phyloP scores from a whole-genome alignment of 2,329 filamentous ascomycete genomes.

The Ophiostoma perfectum region DNA sequence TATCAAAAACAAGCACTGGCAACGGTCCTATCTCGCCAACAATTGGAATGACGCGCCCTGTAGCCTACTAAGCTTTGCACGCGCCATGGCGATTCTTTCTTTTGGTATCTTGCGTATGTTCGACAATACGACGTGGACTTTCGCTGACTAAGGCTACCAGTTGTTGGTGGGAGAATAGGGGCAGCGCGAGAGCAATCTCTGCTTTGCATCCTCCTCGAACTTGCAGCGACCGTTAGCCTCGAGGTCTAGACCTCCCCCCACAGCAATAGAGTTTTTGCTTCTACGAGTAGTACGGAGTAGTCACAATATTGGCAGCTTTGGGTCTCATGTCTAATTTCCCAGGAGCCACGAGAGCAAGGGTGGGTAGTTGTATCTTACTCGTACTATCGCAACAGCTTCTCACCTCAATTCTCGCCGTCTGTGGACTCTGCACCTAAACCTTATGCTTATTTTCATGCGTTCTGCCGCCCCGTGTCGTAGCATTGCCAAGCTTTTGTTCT shows the following conservation, averaged over 20 bases:
- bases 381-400: neutral
- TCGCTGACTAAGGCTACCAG: too few relatives aligned
- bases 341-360: neutral
- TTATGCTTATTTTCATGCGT: neutral
- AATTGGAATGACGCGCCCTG: too few relatives aligned
- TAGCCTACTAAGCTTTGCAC: too few relatives aligned
- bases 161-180: too few relatives aligned
- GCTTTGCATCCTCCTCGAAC: too few relatives aligned
- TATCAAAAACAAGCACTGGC: too few relatives aligned
- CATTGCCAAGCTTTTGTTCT: neutral
- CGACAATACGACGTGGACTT: too few relatives aligned
- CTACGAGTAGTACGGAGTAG: neutral
- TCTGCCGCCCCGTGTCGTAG: neutral
- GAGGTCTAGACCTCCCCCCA: neutral
- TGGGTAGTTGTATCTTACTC: too few relatives aligned
- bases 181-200: too few relatives aligned
- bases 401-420: neutral
- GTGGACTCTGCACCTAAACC: neutral
- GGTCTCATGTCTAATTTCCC: neutral
- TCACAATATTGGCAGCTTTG: neutral
- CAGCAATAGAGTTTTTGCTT: constrained; percentile 2
- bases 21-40: too few relatives aligned
- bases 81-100: too few relatives aligned
- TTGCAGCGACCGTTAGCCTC: neutral
- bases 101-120: too few relatives aligned